phyloP scores from a whole-genome alignment of 352 stramenopile genomes.

The Peronospora belbahrii region DNA sequence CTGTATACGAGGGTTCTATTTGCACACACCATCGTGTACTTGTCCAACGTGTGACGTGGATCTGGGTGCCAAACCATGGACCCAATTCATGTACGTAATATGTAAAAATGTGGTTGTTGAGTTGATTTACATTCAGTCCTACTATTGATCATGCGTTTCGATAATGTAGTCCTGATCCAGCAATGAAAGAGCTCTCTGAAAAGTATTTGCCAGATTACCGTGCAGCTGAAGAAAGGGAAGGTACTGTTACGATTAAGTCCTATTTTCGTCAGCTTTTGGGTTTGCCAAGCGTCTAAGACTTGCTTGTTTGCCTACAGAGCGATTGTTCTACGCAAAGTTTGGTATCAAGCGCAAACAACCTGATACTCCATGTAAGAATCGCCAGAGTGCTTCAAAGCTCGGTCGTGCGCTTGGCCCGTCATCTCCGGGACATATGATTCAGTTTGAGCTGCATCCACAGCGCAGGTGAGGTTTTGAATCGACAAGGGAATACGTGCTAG shows the following conservation, averaged over 20 bases:
- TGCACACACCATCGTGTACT: constrained; percentile 19
- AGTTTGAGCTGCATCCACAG: constrained; percentile 42
- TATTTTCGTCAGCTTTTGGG: not conserved
- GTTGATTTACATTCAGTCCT: not conserved
- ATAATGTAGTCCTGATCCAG: constrained; percentile 36
- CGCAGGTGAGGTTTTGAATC: constrained; percentile 19
- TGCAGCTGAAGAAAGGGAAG: constrained; percentile 34
- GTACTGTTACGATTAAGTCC: constrained; percentile 7
- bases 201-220: constrained; percentile 44
- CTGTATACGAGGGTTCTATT: constrained; percentile 47
- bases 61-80: constrained; percentile 46
- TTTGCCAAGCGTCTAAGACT: not conserved
- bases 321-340: constrained; percentile 36
- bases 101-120: not conserved
- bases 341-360: constrained; percentile 53
- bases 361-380: constrained; percentile 4
- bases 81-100: constrained; percentile 40
- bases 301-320: constrained; percentile 14
- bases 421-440: constrained; percentile 25
- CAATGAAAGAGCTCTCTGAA: constrained; percentile 43
- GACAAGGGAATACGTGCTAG: not conserved
- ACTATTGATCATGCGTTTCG: not conserved
- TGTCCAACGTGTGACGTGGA: constrained; percentile 43
- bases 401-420: constrained; percentile 23
- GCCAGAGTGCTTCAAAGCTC: constrained; percentile 5